Conservation (phyloP, 2,329 filamentous ascomycete genomes). For the Curvularia spicifera region DNA sequence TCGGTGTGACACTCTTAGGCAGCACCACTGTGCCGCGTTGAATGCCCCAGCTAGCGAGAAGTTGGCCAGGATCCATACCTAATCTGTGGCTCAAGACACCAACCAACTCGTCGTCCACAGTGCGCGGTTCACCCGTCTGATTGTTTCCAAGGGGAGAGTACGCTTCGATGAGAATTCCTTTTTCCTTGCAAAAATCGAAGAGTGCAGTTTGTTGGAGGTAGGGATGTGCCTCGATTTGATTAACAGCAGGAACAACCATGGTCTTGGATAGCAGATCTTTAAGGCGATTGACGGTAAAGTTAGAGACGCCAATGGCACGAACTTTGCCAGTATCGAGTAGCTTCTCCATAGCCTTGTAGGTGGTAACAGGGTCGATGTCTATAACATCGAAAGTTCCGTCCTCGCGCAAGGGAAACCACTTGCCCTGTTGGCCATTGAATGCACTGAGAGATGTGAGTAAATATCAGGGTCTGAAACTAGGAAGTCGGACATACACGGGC, state of each 20-base stretch:
- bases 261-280: slow-evolving; percentile 71
- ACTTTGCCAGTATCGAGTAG: slow-evolving; percentile 71
- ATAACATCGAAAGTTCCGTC: slow-evolving; percentile 71
- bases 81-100: slow-evolving; percentile 48
- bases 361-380: slow-evolving; percentile 81
- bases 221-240: slow-evolving; percentile 80
- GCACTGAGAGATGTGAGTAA: too few species aligned
- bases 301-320: slow-evolving; percentile 80
- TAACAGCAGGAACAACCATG: slow-evolving; percentile 69
- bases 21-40: slow-evolving; percentile 81
- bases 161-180: slow-evolving; percentile 74
- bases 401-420: slow-evolving; percentile 35
- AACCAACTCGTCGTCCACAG: slow-evolving; percentile 51
- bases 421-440: slow-evolving; percentile 41
- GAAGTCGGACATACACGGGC: slow-evolving; percentile 48
- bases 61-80: slow-evolving; percentile 72
- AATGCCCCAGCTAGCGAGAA: slow-evolving; percentile 78
- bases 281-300: slow-evolving; percentile 78
- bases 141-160: slow-evolving; percentile 74
- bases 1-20: slow-evolving; percentile 77
- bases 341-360: slow-evolving; percentile 74
- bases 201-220: slow-evolving; percentile 50
- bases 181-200: slow-evolving; percentile 70
- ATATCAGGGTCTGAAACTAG: too few species aligned
- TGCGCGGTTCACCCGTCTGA: slow-evolving; percentile 64